Evolutionary conservation across 2,329 filamentous ascomycete genomes (phyloP), one percentile per base, ranked within the genome.

Genomic region (Diaporthe helianthi): DNA sequence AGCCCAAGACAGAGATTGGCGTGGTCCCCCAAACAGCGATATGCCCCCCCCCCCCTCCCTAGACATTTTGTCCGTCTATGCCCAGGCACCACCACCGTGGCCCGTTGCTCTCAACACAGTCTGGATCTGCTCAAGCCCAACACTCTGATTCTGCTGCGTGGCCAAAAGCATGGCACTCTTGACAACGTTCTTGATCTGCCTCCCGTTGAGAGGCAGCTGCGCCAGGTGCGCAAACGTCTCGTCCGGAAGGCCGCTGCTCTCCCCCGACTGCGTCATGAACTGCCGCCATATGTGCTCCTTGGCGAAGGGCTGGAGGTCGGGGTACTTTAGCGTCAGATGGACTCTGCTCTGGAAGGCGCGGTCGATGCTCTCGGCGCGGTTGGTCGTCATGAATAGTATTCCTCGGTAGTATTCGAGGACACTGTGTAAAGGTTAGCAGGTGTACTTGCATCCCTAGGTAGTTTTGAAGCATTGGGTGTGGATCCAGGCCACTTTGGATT

Each of bases 151-250:
- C 38, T 60, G 36, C 36, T 60, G 55, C 24, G 38, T 17, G 12
- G 55, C 55, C 9, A 60, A 19, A n/a, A 60, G 31, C 36, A 19
- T 60, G 26, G 60, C 60, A 38, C n/a, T 52, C 26, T 52, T 46
- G 17, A 64, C 47, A n/a, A 15, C 22, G 19, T 64, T 64, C 60
- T 52, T 64, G 29, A 64, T 64, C 26, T 64, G 26, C 31, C 60
- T 47, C 44, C 60, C 60, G 22, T 64, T 64, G 26, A 64, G 24
- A 36, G 60, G 44, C 8, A 64, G 13, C 60, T 41, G 44, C 19
- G 60, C 44, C 13, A 64, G 60, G 22, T n/a, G 22, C 10, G 19
- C 26, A n/a, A n/a, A 49, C 3, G 19, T 29, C n/a, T 51, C 60
- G 13, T 49, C 47, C 24, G 44, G 17, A 1, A 64, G 10, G 8